These are phyloP conservation scores for Stereum hirsutum DNA, from an alignment of 1,284 basidiomycete genomes.

Conservation along the genomic window DNA sequence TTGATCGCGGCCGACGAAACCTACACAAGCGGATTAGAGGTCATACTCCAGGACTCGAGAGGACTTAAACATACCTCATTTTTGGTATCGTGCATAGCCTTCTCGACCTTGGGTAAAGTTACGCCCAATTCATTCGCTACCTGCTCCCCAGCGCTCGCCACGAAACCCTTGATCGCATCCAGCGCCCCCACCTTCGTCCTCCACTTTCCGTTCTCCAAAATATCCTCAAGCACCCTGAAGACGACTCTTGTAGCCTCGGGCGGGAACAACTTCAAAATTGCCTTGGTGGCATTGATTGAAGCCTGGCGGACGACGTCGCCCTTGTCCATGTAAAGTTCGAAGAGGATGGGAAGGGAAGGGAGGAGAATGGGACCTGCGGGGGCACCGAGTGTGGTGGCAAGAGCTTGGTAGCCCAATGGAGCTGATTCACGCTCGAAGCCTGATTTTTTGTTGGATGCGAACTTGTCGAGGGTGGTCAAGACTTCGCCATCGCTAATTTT, in stretches of 20 bases:
- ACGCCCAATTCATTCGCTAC: conserved; percentile 81
- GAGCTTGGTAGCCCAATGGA: conserved; percentile 76
- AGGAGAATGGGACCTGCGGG: conserved; percentile 80
- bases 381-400: conserved; percentile 65
- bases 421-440: conserved; percentile 91
- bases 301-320: conserved; percentile 86
- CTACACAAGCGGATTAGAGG: conserved; percentile 27
- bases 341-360: conserved; percentile 68
- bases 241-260: conserved; percentile 76
- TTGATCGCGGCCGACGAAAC: conserved; percentile 86
- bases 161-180: conserved; percentile 76
- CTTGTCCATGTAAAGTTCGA: conserved; percentile 91
- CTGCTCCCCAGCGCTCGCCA: conserved; percentile 65
- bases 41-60: conserved; percentile 1
- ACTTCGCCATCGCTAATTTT: conserved; percentile 52
- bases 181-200: conserved; percentile 91
- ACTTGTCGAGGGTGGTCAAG: conserved; percentile 56
- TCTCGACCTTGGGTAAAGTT: conserved; percentile 83
- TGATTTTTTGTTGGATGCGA: conserved; percentile 84
- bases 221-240: conserved; percentile 63
- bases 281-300: conserved; percentile 76
- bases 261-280: conserved; percentile 79
- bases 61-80: conserved; percentile 55
- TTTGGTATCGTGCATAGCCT: conserved; percentile 97
- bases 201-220: conserved; percentile 89